Evolutionary conservation across 2,329 filamentous ascomycete genomes (phyloP), one percentile per base, ranked within the genome.

Genomic region (Colletotrichum sp.): DNA sequence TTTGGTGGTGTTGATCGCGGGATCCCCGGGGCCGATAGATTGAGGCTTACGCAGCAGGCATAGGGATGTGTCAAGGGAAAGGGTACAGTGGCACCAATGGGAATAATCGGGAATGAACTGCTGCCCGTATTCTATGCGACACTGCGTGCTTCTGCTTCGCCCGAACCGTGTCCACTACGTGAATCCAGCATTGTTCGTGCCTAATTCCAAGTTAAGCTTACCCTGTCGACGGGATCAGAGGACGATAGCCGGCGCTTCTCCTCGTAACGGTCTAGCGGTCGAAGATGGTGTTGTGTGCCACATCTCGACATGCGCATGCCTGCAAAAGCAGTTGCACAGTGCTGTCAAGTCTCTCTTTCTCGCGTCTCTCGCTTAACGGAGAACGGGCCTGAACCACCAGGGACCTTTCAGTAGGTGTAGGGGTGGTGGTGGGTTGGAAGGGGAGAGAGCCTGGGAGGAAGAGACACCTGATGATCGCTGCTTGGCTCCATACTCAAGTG

Each of bases 1-100:
- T 70, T 55, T 64, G 64, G 64, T 62, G 39, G 55, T 68, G 73
- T 60, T 73, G 70, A 76, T 76, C 73, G 73, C 73, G 73, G 73
- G 70, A 76, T 73, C 64, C 44, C 73, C 73, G 73, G 70, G 44
- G 39, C 28, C 64, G 64, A 76, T 69, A 64, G 70, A 60, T 60
- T 65, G 64, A 76, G 70, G 70, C 64, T 76, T 73, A 73, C 73
- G 73, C 71, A 76, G 70, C 73, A 59, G 52, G 69, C 73, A 73
- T 59, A 69, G 64, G 26, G 49, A 68, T 72, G 63, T 64, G 69
- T 72, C 63, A 59, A 72, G 55, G 36, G 62, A 67, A 62, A 39
- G 24, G 52, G 36, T 16, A 55, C 44, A 44, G 12, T n/a, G 32
- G 24, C 18, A 18, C 5, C 18, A 16, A 59, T 52, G 70, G 73